A percentile compares a stretch with the other conserved stretches of the same genome.
phyloP scores from a whole-genome alignment of 495 filamentous ascomycete species.

The Bathelium albidoporum region DNA sequence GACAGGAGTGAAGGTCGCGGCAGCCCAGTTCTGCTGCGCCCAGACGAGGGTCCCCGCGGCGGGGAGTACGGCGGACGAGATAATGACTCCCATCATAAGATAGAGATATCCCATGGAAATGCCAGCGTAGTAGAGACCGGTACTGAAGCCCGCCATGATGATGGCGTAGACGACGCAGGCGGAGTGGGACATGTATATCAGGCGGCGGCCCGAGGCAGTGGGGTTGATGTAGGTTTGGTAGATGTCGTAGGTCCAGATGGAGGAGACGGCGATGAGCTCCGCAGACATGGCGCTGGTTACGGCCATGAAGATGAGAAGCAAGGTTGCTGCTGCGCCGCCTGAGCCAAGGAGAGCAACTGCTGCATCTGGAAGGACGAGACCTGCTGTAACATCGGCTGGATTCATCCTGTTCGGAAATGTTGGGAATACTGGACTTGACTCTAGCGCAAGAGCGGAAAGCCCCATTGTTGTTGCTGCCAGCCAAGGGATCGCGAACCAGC shows the following conservation, averaged over 20 bases:
- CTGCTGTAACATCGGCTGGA: constrained; percentile 67
- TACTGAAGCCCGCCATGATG: constrained; percentile 76
- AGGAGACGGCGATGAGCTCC: constrained; percentile 85
- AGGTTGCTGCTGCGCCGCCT: constrained; percentile 73
- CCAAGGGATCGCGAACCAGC: constrained; percentile 96
- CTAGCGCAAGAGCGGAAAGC: constrained; percentile 74
- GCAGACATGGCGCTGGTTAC: constrained; percentile 85
- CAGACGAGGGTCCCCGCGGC: constrained; percentile 73
- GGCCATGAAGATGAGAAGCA: constrained; percentile 91
- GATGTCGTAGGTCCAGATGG: constrained; percentile 89
- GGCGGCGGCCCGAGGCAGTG: constrained; percentile 49
- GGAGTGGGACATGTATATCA: constrained; percentile 79
- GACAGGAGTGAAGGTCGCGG: constrained; percentile 62
- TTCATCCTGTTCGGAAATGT: constrained; percentile 63
- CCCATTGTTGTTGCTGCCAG: constrained; percentile 89
- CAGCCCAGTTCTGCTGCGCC: constrained; percentile 74
- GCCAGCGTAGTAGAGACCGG: constrained; percentile 57
- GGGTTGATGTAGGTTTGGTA: constrained; percentile 52
- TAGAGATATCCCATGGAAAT: constrained; percentile 71
- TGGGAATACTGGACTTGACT: constrained; percentile 63
- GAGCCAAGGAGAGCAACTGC: constrained; percentile 82
- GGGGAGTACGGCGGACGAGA: constrained; percentile 60
- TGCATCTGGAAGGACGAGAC: constrained; percentile 79
- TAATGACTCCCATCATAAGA: constrained; percentile 86
- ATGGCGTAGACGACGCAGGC: constrained; percentile 68